Base-by-base conservation (phyloP, 1,284 basidiomycete species). In the Trichosporon asahii region DNA sequence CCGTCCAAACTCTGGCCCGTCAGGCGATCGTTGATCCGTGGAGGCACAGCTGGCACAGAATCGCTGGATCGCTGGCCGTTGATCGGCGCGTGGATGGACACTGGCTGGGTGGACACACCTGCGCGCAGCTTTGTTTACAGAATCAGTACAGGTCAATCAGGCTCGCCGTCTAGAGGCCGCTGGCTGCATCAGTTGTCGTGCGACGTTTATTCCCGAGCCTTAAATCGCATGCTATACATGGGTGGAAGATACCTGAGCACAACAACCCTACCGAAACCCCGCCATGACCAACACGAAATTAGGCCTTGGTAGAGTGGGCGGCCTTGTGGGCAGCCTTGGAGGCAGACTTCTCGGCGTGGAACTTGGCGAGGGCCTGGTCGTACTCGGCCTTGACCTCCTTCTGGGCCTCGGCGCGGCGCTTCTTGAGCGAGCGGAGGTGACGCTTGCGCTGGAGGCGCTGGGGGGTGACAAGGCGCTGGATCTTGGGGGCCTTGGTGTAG, bases 381-480 rank as follows among this genome's bases (percentile, higher is more conserved):
- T 91, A 96, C 87, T 98, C 96, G 73, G 89, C 83, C 87, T 96
- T 93, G 87, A 94, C 91, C 86, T 94, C 95, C 87, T 94, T 94
- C 88, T 97, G 94, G 84, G 87, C 88, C 83, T 95, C 92, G 82
- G 93, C 87, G 85, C 89, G 90, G 85, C 93, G 90, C 84, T 91
- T 90, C 87, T 95, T 93, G 87, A 98, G 89, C 69, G 93, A 89
- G 75, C 87, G 90, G 80, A 96, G 89, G 88, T 95, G 95, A 80
- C 96, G 92, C 86, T 94, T 93, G 85, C 95, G 92, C 87, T 99
- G 96, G 82, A 98, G 91, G 80, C 95, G 93, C 82, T 92, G 84
- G 79, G 95, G 94, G 72, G 95, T 98, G 80, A 98, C 94, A 74
- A 95, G 88, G 81, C 94, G 90, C 83, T 86, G 86, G 78, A 86